Percentiles rank a stretch among this genome's conserved stretches.
Evolutionary conservation across 75 land plant genomes (phyloP).

Genomic region (Sequoia sempervirens): DNA sequence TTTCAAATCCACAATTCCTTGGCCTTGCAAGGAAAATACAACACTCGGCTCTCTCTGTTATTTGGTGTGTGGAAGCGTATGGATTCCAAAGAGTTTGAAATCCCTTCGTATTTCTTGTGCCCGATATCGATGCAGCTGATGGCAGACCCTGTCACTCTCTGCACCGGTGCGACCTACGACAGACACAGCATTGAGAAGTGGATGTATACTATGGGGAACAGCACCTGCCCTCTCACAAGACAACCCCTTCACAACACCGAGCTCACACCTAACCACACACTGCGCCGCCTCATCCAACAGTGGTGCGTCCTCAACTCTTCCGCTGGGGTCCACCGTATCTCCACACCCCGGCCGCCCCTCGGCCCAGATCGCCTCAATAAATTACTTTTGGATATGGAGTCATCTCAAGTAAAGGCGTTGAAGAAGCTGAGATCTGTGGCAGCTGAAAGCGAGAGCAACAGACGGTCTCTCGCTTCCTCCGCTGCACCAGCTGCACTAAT

Average conservation of each 20-base stretch:
- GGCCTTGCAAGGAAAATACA: no score
- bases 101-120: no score
- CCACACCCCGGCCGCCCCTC: slow-evolving; percentile 48
- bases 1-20: no score
- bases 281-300: no score
- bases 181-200: slow-evolving; percentile 56
- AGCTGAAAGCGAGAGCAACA: background rate
- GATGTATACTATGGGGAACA: slow-evolving; percentile 30
- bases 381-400: slow-evolving; percentile 4
- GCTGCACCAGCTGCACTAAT: slow-evolving; percentile 13
- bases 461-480: background rate
- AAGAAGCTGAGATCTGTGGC: slow-evolving; percentile 13
- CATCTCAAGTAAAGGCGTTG: slow-evolving; percentile 8
- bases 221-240: slow-evolving; percentile 58
- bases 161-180: slow-evolving; percentile 66
- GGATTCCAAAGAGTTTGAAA: background rate
- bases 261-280: no score
- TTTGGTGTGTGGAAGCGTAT: no score
- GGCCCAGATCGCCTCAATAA: background rate
- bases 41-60: no score
- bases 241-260: slow-evolving; percentile 20
- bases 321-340: slow-evolving; percentile 60
- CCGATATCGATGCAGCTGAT: no score
- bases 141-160: no score
- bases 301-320: slow-evolving; percentile 40